Conservation (phyloP, 345 rosid species). For the Toxicodendron radicans region DNA sequence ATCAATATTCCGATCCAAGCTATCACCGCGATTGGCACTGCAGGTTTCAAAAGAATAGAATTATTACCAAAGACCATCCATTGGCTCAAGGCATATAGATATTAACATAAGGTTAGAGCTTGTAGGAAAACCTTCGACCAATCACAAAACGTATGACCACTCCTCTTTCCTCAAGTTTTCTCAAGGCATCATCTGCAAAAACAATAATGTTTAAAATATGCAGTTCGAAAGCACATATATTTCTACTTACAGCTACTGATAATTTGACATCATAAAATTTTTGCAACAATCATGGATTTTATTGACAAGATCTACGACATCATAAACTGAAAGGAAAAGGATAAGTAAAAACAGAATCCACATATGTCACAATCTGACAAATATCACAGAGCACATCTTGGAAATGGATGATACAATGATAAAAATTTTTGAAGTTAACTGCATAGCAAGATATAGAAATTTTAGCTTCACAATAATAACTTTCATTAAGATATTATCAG, state of each 20-base stretch:
- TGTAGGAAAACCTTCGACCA: constrained; percentile 78
- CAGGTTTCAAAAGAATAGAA: constrained; percentile 30
- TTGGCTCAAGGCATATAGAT: background rate
- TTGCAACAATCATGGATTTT: background rate
- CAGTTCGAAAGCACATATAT: background rate
- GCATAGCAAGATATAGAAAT: background rate
- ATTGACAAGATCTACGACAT: background rate
- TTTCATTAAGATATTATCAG: background rate
- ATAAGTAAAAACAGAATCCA: background rate
- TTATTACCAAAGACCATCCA: background rate
- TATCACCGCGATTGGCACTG: constrained; percentile 96
- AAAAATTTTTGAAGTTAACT: background rate
- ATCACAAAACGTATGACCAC: constrained; percentile 83
- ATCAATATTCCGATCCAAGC: constrained; percentile 83
- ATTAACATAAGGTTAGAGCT: constrained; percentile 21
- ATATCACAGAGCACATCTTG: background rate
- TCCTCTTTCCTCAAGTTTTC: constrained; percentile 90
- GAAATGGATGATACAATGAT: background rate
- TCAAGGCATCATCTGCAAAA: constrained; percentile 68
- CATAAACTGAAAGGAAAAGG: background rate
- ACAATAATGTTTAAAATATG: background rate
- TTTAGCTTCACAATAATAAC: background rate
- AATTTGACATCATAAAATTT: background rate
- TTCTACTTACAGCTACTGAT: background rate
- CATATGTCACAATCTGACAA: background rate